Conservation (phyloP, 2,329 filamentous ascomycete genomes). For the Dendrostoma leiphaemia region DNA sequence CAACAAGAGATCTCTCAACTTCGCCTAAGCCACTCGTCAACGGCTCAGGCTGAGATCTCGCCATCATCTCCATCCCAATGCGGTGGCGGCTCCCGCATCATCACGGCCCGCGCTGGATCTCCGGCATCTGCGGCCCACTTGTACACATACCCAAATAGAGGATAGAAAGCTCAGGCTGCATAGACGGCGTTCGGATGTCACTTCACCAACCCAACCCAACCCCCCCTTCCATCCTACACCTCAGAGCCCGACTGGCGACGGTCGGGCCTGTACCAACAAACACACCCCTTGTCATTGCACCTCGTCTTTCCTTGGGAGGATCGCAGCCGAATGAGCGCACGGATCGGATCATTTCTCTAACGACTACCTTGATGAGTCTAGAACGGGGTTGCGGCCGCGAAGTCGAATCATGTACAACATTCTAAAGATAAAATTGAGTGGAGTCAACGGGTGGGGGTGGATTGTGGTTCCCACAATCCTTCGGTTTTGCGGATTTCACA, state of each 20-base stretch:
- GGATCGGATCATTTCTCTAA: conserved; percentile 3
- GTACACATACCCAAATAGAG: conserved; percentile 9
- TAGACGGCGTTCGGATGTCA: conserved; percentile 9
- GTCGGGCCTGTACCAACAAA: conserved; percentile 3
- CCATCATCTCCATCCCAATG: background rate
- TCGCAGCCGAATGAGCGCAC: background rate
- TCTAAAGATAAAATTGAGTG: background rate
- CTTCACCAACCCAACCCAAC: conserved; percentile 12
- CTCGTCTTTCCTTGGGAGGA: background rate
- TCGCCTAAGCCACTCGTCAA: conserved; percentile 20
- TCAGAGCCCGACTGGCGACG: conserved; percentile 3
- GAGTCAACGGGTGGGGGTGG: background rate
- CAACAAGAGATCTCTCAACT: conserved; percentile 27
- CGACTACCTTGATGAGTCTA: background rate
- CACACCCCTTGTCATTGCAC: conserved; percentile 8
- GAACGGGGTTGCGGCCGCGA: background rate
- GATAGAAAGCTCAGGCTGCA: conserved; percentile 14
- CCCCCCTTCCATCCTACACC: background rate
- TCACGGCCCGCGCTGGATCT: conserved; percentile 1
- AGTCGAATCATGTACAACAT: background rate
- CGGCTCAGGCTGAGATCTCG: conserved; percentile 5
- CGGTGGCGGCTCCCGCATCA: conserved; percentile 8
- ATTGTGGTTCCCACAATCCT: conserved; percentile 1
- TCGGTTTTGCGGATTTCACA: background rate
- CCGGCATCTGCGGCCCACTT: conserved; percentile 1